A percentile compares a stretch with the other conserved stretches of the same genome.
Conservation (phyloP, 257 asterid genomes). For the Euphrasia confusa region DNA sequence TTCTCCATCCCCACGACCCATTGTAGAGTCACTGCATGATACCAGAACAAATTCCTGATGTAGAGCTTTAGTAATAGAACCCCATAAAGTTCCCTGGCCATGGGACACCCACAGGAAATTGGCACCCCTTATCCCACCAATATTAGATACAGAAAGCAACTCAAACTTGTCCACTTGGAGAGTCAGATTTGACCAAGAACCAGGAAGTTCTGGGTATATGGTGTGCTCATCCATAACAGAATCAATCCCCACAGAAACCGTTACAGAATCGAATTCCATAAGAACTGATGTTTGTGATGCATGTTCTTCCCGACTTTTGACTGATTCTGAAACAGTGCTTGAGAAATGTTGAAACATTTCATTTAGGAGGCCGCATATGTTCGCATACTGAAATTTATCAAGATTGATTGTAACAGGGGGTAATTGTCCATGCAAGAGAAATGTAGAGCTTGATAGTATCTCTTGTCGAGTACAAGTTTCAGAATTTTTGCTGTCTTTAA, state of each 20-base stretch:
- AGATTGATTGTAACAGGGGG: slow-evolving; percentile 51
- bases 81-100: slow-evolving; percentile 80
- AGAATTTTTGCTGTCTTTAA: slow-evolving; percentile 55
- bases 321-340: slow-evolving; percentile 39
- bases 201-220: slow-evolving; percentile 66
- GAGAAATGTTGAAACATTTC: slow-evolving; percentile 48
- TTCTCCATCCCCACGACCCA: slow-evolving; percentile 95
- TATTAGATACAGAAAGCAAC: slow-evolving; percentile 63
- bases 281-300: slow-evolving; percentile 58
- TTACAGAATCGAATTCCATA: slow-evolving; percentile 63
- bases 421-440: slow-evolving; percentile 53
- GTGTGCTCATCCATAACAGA: slow-evolving; percentile 43
- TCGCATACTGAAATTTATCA: slow-evolving; percentile 47
- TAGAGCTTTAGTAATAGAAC: slow-evolving; percentile 57
- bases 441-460: slow-evolving; percentile 64
- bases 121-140: slow-evolving; percentile 68
- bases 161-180: slow-evolving; percentile 64
- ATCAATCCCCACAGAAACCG: slow-evolving; percentile 43
- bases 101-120: slow-evolving; percentile 68
- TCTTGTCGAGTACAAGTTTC: slow-evolving; percentile 54
- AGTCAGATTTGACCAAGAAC: slow-evolving; percentile 74
- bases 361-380: slow-evolving; percentile 45
- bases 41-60: slow-evolving; percentile 67
- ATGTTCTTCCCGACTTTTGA: slow-evolving; percentile 32
- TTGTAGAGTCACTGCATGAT: slow-evolving; percentile 63